Percentiles rank a stretch among this genome's conserved stretches.
These are phyloP conservation scores for Psidium friedrichsthalianum DNA, from an alignment of 345 rosid genomes.

Conservation along the genomic window DNA sequence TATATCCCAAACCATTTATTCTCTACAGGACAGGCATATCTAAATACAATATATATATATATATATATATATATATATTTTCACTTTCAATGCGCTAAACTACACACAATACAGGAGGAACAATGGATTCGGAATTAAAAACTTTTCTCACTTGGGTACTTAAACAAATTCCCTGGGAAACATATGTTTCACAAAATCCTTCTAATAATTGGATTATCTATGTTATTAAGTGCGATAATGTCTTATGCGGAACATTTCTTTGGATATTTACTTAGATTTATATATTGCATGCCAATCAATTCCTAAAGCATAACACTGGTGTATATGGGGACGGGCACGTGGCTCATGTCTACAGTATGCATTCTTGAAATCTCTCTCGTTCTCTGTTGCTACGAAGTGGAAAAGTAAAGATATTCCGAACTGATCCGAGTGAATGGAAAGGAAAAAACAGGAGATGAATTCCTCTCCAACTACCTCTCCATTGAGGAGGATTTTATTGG, in stretches of 20 bases:
- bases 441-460: too few species aligned
- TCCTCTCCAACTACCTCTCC: background rate
- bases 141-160: background rate
- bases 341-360: background rate
- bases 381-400: background rate
- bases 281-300: background rate
- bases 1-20: background rate
- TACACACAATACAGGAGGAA: background rate
- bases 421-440: too few species aligned
- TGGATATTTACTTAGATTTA: background rate
- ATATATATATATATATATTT: too few species aligned
- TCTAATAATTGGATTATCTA: background rate
- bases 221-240: background rate
- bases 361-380: background rate
- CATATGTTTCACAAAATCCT: background rate
- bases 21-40: background rate
- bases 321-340: background rate
- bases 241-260: background rate
- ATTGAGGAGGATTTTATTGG: background rate
- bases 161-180: background rate
- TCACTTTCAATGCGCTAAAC: background rate
- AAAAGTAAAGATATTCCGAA: fast-evolving
- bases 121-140: background rate
- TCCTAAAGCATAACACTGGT: background rate
- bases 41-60: too few species aligned